Base-by-base conservation (phyloP, 176 grass and related monocot genomes). In the Oryza punctata region DNA sequence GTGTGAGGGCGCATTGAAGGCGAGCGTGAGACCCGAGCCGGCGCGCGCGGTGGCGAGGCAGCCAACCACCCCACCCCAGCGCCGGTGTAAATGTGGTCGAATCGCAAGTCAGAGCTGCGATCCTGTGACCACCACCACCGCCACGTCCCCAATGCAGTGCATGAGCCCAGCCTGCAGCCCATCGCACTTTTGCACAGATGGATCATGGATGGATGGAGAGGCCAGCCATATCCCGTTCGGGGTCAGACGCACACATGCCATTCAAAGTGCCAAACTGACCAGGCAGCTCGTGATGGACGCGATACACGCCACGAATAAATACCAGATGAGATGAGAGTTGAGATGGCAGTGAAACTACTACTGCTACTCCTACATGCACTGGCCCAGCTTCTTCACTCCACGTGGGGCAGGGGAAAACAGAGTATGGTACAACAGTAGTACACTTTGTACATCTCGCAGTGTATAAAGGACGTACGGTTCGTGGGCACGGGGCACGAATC, bases 41-140 rank as follows among this genome's bases (percentile, higher is more conserved):
- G 43, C 6, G 60, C 18, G 67, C 29, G 43, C 49, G 18, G 40
- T 29, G 78, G 67, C 25, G 65, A 66, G 83, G 59, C 67, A 82
- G 12, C 32, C 67, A 82, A 59, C 83, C 12, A 72, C 88, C 87
- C 32, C 12, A 32, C 72, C 72, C 67, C 77, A 47, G 41, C 78
- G 63, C 63, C n/a, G 27, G 8, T 63, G 70, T 83, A 78, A 88
- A 88, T 83, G 80, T 47, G 81, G 57, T 44, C 33, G 40, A 40
- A 5, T 12, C 28, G n/a, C 21, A 11, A 61, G n/a, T 23, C 57
- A 54, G 45, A 7, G 3, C 57, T 24, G 57, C n/a, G 57, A 24
- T n/a, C 8, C 57, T 61, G 57, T 61, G 57, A 61, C 57, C 57
- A 10, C 57, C 57, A 10, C 57, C 57, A 24, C 54, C 16, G 16